Evolutionary conservation across 306 rosid species (phyloP), one percentile per base, ranked within the genome.

Genomic region (Prunus persica): DNA sequence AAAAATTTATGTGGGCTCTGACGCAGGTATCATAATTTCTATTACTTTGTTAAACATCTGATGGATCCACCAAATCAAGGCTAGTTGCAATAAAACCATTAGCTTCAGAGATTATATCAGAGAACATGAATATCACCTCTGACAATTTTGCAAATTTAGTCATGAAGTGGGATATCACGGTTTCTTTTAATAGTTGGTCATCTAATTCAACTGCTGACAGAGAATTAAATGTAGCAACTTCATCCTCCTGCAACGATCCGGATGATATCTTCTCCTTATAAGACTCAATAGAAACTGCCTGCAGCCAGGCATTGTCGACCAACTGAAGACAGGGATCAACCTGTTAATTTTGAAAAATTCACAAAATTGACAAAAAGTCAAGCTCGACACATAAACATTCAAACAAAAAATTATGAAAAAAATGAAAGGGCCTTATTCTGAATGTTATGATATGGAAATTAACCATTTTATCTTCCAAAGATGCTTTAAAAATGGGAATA

Each of bases 271-370:
- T 88, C 79, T 77, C 85, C 75, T 69, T 79, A 66, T 34, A 64
- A 24, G 90, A 79, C 61, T 78, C 88, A 75, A 56, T 18, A 75
- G 78, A 47, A 81, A 90, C 90, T 68, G 93, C 89, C 81, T 81
- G 91, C 74, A 95, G 90, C 81, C 86, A 80, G 75, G 80, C 82
- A 83, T 89, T 89, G 20, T 88, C 88, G 0, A 90, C 88, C 87
- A 90, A 80, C 85, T 90, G 89, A 73, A 95, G 96, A 84, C 85
- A 85, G 43, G 97, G 97, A 88, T 95, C 97, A 74, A 83, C 92
- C 97, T 95, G 90, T 81, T 58, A 67, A 58, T 73, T 79, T 76
- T 74, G 62, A 56, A 81, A 73, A 47, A 67, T 73, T 75, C 13
- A 82, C 46, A 74, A 65, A 73, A 73, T 71, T 67, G 32, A 73